Percentiles rank a stretch among this genome's conserved stretches.
Conservation (phyloP, 306 rosid genomes). For the Oxytropis ochrocephala region DNA sequence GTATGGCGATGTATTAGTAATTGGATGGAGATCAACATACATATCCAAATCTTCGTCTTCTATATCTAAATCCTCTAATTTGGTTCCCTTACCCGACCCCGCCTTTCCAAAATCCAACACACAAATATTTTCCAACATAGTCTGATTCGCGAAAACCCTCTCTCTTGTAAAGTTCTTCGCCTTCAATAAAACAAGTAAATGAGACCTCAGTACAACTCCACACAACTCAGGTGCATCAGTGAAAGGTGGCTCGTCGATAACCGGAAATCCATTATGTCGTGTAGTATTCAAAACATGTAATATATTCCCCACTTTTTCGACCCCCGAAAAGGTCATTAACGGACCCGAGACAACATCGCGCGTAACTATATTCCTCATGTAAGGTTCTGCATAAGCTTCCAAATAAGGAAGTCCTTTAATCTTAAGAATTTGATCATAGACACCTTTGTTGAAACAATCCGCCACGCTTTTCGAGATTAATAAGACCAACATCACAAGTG, state of each 20-base stretch:
- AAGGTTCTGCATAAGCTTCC: slow-evolving; percentile 90
- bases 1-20: slow-evolving; percentile 71
- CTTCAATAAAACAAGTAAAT: slow-evolving; percentile 72
- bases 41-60: slow-evolving; percentile 70
- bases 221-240: slow-evolving; percentile 57
- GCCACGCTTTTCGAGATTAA: slow-evolving; percentile 75
- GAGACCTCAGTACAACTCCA: slow-evolving; percentile 83
- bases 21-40: slow-evolving; percentile 84
- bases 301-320: slow-evolving; percentile 64
- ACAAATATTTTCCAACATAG: slow-evolving; percentile 29
- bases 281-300: slow-evolving; percentile 54
- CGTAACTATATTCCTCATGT: slow-evolving; percentile 64
- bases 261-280: slow-evolving; percentile 87
- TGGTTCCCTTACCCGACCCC: slow-evolving; percentile 78
- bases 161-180: slow-evolving; percentile 50
- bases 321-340: slow-evolving; percentile 52
- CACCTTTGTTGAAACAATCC: slow-evolving; percentile 78
- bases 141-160: slow-evolving; percentile 23
- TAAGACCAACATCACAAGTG: slow-evolving; percentile 76
- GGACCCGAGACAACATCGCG: slow-evolving; percentile 86
- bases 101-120: slow-evolving; percentile 72
- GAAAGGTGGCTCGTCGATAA: slow-evolving; percentile 84
- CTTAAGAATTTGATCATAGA: slow-evolving; percentile 73
- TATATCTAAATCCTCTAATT: slow-evolving; percentile 63
- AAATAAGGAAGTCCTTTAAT: slow-evolving; percentile 81